Percentiles rank a stretch among this genome's conserved stretches.
Conservation (phyloP, 2,329 filamentous ascomycete genomes). For the Paecilomyces variotii region DNA sequence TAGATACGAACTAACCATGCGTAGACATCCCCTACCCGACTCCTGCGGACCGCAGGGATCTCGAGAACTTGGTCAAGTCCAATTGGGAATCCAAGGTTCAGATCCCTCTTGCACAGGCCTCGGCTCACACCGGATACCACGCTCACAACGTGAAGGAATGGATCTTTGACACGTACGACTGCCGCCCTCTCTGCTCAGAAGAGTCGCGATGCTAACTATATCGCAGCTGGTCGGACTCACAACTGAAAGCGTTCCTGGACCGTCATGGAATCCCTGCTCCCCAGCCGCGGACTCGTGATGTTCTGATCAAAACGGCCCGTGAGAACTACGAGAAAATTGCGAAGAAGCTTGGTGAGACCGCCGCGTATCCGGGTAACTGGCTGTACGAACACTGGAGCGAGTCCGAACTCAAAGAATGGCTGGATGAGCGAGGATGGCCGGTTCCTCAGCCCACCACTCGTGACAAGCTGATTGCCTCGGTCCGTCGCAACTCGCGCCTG, state of each 20-base stretch:
- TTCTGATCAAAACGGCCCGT: slow-evolving; percentile 67
- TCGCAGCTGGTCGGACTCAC: slow-evolving; percentile 77
- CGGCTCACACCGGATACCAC: slow-evolving; percentile 65
- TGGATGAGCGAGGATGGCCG: slow-evolving; percentile 79
- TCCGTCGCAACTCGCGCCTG: slow-evolving; percentile 83
- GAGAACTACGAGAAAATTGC: slow-evolving; percentile 73
- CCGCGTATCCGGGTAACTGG: slow-evolving; percentile 90
- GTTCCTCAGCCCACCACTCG: slow-evolving; percentile 76
- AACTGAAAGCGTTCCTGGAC: slow-evolving; percentile 88
- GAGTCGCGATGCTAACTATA: slow-evolving; percentile 25
- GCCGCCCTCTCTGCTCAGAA: slow-evolving; percentile 4
- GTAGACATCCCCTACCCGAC: slow-evolving; percentile 75
- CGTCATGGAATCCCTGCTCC: slow-evolving; percentile 79
- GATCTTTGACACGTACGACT: slow-evolving; percentile 73
- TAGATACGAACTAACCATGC: neutral
- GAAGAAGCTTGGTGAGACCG: slow-evolving; percentile 66
- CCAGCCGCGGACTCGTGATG: slow-evolving; percentile 78
- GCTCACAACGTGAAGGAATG: slow-evolving; percentile 72
- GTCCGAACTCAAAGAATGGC: slow-evolving; percentile 88
- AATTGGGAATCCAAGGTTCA: slow-evolving; percentile 78
- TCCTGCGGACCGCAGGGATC: slow-evolving; percentile 82
- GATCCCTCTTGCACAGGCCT: slow-evolving; percentile 67
- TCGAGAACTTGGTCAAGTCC: slow-evolving; percentile 80
- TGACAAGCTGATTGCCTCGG: slow-evolving; percentile 78
- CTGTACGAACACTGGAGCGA: slow-evolving; percentile 85